phyloP scores from a whole-genome alignment of 257 asterid genomes.

The Solanum pinnatisectum region DNA sequence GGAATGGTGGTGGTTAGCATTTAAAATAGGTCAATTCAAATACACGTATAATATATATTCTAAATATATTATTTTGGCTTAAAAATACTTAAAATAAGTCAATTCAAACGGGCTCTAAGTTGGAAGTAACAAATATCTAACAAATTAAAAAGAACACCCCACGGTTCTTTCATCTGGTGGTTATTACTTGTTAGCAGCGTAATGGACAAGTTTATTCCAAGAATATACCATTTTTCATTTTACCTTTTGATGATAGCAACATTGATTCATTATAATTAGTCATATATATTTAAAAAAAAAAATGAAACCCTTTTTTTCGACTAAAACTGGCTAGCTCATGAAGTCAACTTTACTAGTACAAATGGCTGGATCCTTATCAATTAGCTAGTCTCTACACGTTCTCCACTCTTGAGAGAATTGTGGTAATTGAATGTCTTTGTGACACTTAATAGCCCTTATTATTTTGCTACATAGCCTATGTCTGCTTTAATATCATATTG shows the following conservation, averaged over 20 bases:
- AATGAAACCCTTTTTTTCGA: background rate
- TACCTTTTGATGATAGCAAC: slow-evolving; percentile 9
- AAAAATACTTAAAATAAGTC: too few species aligned
- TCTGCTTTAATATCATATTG: background rate
- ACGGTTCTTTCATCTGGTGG: background rate
- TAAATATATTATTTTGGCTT: too few species aligned
- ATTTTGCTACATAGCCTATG: too few species aligned
- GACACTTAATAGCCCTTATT: background rate
- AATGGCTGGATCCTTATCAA: background rate
- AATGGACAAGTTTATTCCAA: slow-evolving; percentile 29
- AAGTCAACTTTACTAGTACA: background rate
- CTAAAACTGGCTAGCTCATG: background rate
- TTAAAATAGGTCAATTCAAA: too few species aligned
- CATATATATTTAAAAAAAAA: background rate
- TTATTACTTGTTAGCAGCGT: background rate
- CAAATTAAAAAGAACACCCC: background rate
- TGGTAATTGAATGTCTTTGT: background rate
- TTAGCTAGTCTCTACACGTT: background rate
- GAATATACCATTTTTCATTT: slow-evolving; percentile 25
- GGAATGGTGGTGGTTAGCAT: background rate
- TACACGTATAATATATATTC: too few species aligned
- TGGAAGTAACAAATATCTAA: background rate
- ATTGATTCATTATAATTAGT: background rate
- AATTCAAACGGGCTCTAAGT: too few species aligned
- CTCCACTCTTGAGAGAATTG: background rate